phyloP scores from a whole-genome alignment of 257 asterid genomes.

The Solanum acaule region DNA sequence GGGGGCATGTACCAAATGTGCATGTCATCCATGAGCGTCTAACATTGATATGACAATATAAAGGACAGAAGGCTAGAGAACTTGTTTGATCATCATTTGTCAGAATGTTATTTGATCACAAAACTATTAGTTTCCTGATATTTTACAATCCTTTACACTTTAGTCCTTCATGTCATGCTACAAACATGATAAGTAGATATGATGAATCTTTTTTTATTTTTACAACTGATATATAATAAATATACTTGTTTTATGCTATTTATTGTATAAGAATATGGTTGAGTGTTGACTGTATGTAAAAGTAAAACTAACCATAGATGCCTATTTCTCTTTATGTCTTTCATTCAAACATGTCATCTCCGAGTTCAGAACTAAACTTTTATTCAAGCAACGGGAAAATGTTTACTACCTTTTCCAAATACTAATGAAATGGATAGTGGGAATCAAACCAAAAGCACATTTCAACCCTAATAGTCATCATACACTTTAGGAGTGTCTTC shows the following conservation, averaged over 20 bases:
- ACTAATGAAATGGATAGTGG: neutral
- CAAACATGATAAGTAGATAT: neutral
- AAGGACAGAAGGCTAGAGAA: neutral
- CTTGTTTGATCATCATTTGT: neutral
- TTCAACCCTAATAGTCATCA: neutral
- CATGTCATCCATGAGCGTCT: neutral
- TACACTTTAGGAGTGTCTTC: neutral
- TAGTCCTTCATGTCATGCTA: neutral
- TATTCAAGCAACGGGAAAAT: neutral
- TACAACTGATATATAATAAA: neutral
- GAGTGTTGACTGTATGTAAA: neutral
- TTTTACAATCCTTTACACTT: neutral
- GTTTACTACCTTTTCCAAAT: neutral
- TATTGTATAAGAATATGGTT: neutral
- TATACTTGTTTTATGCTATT: neutral
- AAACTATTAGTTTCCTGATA: neutral
- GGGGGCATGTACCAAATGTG: neutral
- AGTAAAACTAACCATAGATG: neutral
- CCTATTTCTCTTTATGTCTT: neutral
- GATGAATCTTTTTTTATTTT: neutral
- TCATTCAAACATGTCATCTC: neutral
- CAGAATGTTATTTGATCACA: neutral
- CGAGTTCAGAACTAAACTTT: neutral
- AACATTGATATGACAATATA: neutral
- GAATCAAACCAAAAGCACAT: neutral